Evolutionary conservation across 108 stramenopile species (phyloP).

Genomic region (Fistulifera solaris): DNA sequence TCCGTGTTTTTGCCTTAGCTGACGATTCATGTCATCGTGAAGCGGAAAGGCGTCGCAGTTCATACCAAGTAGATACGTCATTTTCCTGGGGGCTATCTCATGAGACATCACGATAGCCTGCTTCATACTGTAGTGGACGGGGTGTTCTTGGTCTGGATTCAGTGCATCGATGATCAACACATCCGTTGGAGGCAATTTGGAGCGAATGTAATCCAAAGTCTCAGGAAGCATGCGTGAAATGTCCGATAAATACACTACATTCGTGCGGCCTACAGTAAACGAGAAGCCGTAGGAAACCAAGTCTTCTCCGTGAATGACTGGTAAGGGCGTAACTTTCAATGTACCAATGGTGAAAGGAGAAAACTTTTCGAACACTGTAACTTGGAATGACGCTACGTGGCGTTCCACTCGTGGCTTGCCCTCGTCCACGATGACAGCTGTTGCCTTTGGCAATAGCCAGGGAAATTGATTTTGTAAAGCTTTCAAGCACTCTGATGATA

Average conservation of each 20-base stretch:
- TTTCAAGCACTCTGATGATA: constrained; percentile 38
- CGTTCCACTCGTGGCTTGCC: constrained; percentile 33
- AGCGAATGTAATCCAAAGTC: constrained; percentile 56
- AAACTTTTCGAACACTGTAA: constrained; percentile 42
- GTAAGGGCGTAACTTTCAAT: constrained; percentile 63
- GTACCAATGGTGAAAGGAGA: constrained; percentile 35
- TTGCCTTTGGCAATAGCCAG: constrained; percentile 50
- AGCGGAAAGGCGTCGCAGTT: constrained; percentile 69
- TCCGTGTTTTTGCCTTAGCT: constrained; percentile 25
- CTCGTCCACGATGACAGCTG: neutral
- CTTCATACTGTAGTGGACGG: constrained; percentile 57
- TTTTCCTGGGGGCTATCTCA: constrained; percentile 34
- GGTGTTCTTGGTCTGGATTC: constrained; percentile 22
- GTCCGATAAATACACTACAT: constrained; percentile 77
- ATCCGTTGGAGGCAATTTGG: constrained; percentile 61
- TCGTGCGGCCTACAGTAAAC: constrained; percentile 41
- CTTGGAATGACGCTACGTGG: constrained; percentile 58
- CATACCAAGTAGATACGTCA: constrained; percentile 74
- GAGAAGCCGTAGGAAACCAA: constrained; percentile 70
- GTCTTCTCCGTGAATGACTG: constrained; percentile 83
- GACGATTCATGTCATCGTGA: constrained; percentile 69
- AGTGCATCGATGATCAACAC: constrained; percentile 73
- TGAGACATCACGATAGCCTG: constrained; percentile 48
- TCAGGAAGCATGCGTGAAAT: constrained; percentile 63
- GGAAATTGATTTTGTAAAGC: constrained; percentile 47